A percentile compares a stretch with the other conserved stretches of the same genome.
Evolutionary conservation across 495 filamentous ascomycete genomes (phyloP).

Genomic region (Penicillium canariense): DNA sequence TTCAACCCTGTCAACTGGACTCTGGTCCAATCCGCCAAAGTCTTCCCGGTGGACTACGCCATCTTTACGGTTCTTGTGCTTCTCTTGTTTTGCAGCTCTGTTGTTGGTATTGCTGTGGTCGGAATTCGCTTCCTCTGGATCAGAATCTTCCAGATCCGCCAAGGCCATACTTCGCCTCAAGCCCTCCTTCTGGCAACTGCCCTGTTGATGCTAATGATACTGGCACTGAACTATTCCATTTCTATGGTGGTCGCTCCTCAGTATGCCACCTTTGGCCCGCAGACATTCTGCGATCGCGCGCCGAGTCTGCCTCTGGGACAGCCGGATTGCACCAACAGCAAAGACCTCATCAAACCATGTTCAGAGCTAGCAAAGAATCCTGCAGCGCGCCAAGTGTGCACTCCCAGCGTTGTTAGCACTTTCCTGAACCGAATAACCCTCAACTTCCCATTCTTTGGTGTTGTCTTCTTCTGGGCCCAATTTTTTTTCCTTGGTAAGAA

Average conservation of each 20-base stretch:
- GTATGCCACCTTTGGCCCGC: conserved; percentile 90
- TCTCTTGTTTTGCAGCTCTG: conserved; percentile 80
- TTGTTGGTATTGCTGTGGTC: conserved; percentile 79
- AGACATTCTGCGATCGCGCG: conserved; percentile 81
- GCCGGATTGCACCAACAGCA: conserved; percentile 76
- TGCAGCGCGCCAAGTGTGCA: conserved; percentile 75
- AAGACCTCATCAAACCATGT: conserved; percentile 72
- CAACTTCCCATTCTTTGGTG: conserved; percentile 96
- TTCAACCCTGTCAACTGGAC: conserved; percentile 95
- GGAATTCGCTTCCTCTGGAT: conserved; percentile 97
- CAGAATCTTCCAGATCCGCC: conserved; percentile 82
- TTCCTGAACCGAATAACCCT: conserved; percentile 93
- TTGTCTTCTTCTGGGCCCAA: conserved; percentile 90
- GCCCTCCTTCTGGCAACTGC: conserved; percentile 89
- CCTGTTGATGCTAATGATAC: conserved; percentile 80
- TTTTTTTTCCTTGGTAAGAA: conserved; percentile 76
- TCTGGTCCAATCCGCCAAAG: conserved; percentile 74
- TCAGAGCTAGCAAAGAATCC: conserved; percentile 64
- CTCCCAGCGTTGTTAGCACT: conserved; percentile 82
- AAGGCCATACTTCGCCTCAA: conserved; percentile 85
- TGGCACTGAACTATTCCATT: conserved; percentile 88
- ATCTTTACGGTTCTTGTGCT: conserved; percentile 80
- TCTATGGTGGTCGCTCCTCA: conserved; percentile 91
- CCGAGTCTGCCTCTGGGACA: conserved; percentile 54
- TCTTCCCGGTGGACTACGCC: conserved; percentile 90